A percentile compares a stretch with the other conserved stretches of the same genome.
Conservation (phyloP, 306 rosid genomes). For the Gastrolobium villosum region DNA sequence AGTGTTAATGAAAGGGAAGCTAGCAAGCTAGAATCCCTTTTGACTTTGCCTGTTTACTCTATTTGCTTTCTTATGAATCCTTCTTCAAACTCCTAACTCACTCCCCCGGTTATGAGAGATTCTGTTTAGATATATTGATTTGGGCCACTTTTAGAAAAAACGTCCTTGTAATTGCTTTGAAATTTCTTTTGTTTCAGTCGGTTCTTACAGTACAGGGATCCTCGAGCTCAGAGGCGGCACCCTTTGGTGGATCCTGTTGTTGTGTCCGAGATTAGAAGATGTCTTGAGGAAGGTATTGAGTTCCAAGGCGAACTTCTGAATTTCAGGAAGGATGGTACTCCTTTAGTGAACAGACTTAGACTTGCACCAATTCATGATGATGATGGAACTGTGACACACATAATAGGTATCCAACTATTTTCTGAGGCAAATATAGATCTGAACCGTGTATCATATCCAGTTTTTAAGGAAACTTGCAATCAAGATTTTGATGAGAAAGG, state of each 20-base stretch:
- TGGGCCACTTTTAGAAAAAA: neutral
- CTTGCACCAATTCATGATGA: constrained; percentile 90
- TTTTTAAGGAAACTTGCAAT: constrained; percentile 78
- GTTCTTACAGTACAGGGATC: constrained; percentile 93
- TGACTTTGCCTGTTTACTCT: neutral
- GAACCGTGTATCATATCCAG: constrained; percentile 85
- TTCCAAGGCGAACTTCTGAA: constrained; percentile 96
- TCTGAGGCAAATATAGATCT: constrained; percentile 88
- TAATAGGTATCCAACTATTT: constrained; percentile 91
- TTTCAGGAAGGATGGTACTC: constrained; percentile 94
- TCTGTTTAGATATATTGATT: constrained; percentile 25
- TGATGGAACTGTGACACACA: constrained; percentile 83
- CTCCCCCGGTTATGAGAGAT: constrained; percentile 6
- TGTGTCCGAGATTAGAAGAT: constrained; percentile 93
- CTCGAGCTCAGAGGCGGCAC: constrained; percentile 92
- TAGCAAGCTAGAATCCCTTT: neutral
- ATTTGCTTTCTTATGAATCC: neutral
- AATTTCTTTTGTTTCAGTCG: constrained; percentile 72
- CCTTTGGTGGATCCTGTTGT: constrained; percentile 98
- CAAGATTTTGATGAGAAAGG: constrained; percentile 62
- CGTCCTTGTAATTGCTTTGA: constrained; percentile 21
- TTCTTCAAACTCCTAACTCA: constrained; percentile 12
- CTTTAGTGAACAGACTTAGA: constrained; percentile 82
- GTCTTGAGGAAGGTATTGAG: constrained; percentile 86
- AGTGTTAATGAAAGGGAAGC: constrained; percentile 32